Evolutionary conservation across 2,329 filamentous ascomycete genomes (phyloP).

Genomic region (Pyrenophora graminea): DNA sequence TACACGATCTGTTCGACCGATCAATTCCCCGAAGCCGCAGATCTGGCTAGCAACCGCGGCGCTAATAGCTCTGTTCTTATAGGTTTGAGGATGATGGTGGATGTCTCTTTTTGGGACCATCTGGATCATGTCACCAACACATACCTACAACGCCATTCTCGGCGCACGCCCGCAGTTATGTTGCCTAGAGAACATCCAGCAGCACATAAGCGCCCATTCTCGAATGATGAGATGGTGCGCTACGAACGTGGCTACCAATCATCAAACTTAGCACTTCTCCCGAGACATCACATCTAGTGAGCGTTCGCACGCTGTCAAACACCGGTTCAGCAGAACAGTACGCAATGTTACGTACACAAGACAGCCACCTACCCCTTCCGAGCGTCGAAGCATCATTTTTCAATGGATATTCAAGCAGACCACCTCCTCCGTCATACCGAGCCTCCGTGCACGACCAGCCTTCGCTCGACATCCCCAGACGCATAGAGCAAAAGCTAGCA

Average conservation of each 20-base stretch:
- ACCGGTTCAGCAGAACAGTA: not conserved
- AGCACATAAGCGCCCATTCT: not conserved
- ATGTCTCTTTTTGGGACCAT: not conserved
- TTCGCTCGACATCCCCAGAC: conserved; percentile 21
- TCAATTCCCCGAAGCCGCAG: no score
- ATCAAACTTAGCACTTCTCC: not conserved
- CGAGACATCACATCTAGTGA: not conserved
- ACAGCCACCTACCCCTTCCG: not conserved
- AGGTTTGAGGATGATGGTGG: not conserved
- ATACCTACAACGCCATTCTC: not conserved
- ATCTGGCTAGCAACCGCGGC: no score
- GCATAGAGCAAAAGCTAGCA: conserved; percentile 29
- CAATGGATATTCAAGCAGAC: not conserved
- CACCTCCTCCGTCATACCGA: not conserved
- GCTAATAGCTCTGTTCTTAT: not conserved
- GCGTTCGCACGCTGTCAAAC: not conserved
- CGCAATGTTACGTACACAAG: not conserved
- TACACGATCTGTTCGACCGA: no score
- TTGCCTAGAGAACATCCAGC: not conserved
- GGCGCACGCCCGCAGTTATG: not conserved
- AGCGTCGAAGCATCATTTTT: not conserved
- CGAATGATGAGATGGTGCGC: not conserved
- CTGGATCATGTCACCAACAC: not conserved
- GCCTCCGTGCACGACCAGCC: not conserved
- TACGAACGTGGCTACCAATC: not conserved